Base-by-base conservation (phyloP, 1,284 basidiomycete genomes). In the Afroboletus lepidellus region DNA sequence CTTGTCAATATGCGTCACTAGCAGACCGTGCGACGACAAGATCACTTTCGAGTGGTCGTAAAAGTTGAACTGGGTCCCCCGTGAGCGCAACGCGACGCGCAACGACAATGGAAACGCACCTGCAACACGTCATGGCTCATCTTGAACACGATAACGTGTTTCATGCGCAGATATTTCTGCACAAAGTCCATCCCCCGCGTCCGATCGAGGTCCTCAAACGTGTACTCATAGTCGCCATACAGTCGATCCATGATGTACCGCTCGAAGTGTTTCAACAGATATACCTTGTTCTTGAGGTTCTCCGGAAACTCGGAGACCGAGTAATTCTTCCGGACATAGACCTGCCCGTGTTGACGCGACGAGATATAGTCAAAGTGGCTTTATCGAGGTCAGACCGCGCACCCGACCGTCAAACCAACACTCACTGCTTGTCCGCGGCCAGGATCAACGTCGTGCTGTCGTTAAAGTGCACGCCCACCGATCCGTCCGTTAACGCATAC, bases 21-120 rank as follows among this genome's bases (percentile, higher is more conserved):
- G 74, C 21, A 88, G 76, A 1, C 90, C 95, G 30, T 87, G 77
- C 2, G 84, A 81, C 8, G 92, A 93, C 48, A 98, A 76, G 55
- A 99, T 87, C 52, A 98, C 74, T 71, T 99, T 99, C 36, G 91
- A 90, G 75, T 99, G 96, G 73, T 99, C 96, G 72, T 92, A 93
- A 70, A 98, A 98, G 77, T 98, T 99, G 81, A 98, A 96, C 92
- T 97, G 2, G 11, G 4, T 12, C 11, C 4, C n/a, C 2, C 13
- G 3, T 24, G 24, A 21, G 41, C 32, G n/a, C n/a, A n/a, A n/a
- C 9, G 55, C 21, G 46, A 29, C 8, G 20, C 25, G 44, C 25
- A 3, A 27, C 23, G 34, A 27, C 37, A 21, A 16, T 24, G n/a
- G 37, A 16, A 7, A 66, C 79, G 48, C 54, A 90, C 92, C 83